These are phyloP conservation scores for Tetrahymena borealis DNA, from an alignment of 73 alveolate genomes.

Conservation along the genomic window DNA sequence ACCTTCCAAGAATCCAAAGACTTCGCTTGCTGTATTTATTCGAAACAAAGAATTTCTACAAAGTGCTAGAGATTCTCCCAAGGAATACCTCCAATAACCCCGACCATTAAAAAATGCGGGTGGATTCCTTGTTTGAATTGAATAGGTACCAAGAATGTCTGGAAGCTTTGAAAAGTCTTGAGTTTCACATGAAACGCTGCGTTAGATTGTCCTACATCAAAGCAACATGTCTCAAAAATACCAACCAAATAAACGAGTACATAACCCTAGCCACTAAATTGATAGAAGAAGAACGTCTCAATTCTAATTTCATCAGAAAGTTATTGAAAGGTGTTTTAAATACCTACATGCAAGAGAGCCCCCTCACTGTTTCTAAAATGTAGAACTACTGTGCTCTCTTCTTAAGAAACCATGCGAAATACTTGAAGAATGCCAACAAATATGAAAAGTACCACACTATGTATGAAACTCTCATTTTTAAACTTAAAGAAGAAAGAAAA, in stretches of 20 bases:
- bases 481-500: not conserved
- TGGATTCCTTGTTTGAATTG: not conserved
- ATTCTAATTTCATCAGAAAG: not conserved
- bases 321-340: not conserved
- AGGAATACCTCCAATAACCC: not conserved
- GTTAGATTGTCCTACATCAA: not conserved
- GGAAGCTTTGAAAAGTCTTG: not conserved
- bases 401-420: not conserved
- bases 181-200: not conserved
- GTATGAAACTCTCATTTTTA: not conserved
- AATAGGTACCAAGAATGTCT: not conserved
- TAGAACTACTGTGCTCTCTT: not conserved
- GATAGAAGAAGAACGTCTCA: not conserved
- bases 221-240: not conserved
- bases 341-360: not conserved
- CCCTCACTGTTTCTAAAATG: not conserved
- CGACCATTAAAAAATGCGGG: not conserved
- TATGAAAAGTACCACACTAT: not conserved
- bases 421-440: not conserved
- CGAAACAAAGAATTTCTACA: not conserved
- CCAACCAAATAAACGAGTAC: not conserved
- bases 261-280: not conserved
- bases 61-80: not conserved
- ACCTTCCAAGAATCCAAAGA: not conserved
- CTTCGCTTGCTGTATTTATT: not conserved